A percentile compares a stretch with the other conserved stretches of the same genome.
Conservation (phyloP, 352 stramenopile genomes). For the Phytophthora sp. region DNA sequence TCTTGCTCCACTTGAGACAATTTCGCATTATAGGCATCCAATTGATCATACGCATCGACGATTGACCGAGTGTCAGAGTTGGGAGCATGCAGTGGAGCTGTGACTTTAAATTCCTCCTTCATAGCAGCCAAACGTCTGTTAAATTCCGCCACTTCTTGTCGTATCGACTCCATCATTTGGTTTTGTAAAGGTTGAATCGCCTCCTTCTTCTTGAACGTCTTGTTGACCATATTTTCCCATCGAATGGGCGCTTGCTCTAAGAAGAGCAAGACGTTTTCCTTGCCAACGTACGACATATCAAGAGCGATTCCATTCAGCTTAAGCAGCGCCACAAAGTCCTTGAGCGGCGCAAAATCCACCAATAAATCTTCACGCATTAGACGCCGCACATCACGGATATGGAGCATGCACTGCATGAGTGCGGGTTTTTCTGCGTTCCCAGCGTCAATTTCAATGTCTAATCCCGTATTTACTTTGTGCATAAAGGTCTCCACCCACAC, state of each 20-base stretch:
- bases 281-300: slow-evolving; percentile 88
- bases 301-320: slow-evolving; percentile 90
- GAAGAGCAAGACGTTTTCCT: slow-evolving; percentile 84
- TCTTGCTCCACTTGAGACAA: slow-evolving; percentile 85
- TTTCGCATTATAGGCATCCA: slow-evolving; percentile 89
- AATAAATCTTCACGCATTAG: slow-evolving; percentile 85
- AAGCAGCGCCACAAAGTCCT: slow-evolving; percentile 82
- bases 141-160: slow-evolving; percentile 75
- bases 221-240: slow-evolving; percentile 94
- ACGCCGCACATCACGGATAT: slow-evolving; percentile 89
- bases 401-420: slow-evolving; percentile 90
- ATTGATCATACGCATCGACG: slow-evolving; percentile 81
- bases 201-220: slow-evolving; percentile 94
- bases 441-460: slow-evolving; percentile 68
- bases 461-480: slow-evolving; percentile 64
- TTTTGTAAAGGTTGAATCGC: slow-evolving; percentile 91
- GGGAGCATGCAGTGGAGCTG: slow-evolving; percentile 62
- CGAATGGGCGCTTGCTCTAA: slow-evolving; percentile 89
- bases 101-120: slow-evolving; percentile 67
- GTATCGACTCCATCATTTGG: slow-evolving; percentile 86
- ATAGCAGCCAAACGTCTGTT: slow-evolving; percentile 65
- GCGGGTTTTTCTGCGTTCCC: slow-evolving; percentile 53
- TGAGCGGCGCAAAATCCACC: slow-evolving; percentile 75
- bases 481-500: slow-evolving; percentile 91
- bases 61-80: slow-evolving; percentile 30